A percentile compares a stretch with the other conserved stretches of the same genome.
These are phyloP conservation scores for Butyriboletus appendiculatus DNA, from an alignment of 1,284 basidiomycete genomes.

Conservation along the genomic window DNA sequence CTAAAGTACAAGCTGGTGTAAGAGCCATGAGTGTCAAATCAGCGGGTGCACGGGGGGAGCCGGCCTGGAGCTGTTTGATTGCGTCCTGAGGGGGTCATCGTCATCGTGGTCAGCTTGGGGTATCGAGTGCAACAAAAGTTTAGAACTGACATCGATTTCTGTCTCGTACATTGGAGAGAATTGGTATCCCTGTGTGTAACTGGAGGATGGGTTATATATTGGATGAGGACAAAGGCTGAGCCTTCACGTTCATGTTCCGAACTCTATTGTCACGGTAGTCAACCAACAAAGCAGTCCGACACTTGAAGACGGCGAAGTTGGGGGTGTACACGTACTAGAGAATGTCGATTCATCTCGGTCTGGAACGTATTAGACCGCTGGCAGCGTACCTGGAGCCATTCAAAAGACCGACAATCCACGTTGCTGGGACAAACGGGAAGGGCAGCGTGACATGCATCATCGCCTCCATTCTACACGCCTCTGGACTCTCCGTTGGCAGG, in stretches of 20 bases:
- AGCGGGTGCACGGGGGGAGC: slow-evolving; percentile 20
- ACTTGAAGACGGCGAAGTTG: not conserved
- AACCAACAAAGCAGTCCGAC: not conserved
- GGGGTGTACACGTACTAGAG: slow-evolving; percentile 1
- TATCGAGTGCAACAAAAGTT: not conserved
- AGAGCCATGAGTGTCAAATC: slow-evolving; percentile 23
- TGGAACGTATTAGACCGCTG: slow-evolving; percentile 69
- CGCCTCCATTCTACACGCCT: slow-evolving; percentile 68
- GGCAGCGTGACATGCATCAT: slow-evolving; percentile 89
- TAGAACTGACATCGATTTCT: slow-evolving; percentile 19
- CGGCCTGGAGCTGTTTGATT: slow-evolving; percentile 22
- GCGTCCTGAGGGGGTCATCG: slow-evolving; percentile 17
- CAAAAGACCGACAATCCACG: slow-evolving; percentile 84
- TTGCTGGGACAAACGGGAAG: slow-evolving; percentile 98
- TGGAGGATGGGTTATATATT: slow-evolving; percentile 9
- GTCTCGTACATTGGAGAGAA: slow-evolving; percentile 17
- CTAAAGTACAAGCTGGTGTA: slow-evolving; percentile 17
- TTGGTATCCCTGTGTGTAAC: not conserved
- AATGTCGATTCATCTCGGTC: slow-evolving; percentile 79
- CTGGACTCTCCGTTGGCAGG: slow-evolving; percentile 66
- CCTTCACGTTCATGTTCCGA: too few species aligned
- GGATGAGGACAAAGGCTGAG: not conserved
- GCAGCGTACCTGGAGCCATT: slow-evolving; percentile 63
- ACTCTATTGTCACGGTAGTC: not conserved
- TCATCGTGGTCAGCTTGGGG: not conserved